Base-by-base conservation (phyloP, 2,329 filamentous ascomycete genomes). In the Tolypocladium sp. region DNA sequence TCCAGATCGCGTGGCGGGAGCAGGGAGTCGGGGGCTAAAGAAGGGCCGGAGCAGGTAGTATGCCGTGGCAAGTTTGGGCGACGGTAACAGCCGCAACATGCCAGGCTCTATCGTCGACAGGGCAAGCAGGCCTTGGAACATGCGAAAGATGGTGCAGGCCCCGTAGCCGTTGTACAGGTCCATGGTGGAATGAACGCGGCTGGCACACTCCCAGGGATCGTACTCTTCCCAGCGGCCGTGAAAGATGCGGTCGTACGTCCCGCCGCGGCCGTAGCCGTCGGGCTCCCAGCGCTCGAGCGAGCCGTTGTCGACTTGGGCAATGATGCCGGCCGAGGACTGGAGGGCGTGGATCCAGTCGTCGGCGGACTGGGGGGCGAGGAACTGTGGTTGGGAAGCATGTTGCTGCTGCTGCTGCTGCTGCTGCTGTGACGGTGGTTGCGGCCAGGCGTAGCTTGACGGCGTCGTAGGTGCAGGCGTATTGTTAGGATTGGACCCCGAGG, bases 1-100 rank as follows among this genome's bases (percentile, higher is more conserved):
- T 5, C 75, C 75, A 20, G 67, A 66, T 57, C 69, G 72, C n/a
- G 58, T 59, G 33, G 73, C 71, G 0, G 79, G 79, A 4, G 76
- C 71, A 3, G 74, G 72, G 9, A 67, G 74, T 61, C 73, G 76
- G 25, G 79, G 72, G 56, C 73, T 74, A 69, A 83, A 83, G 67
- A 83, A 82, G 5, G 80, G 81, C 2, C 81, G 75, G 2, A 94
- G 80, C 0, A 94, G 80, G 63, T 86, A 87, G 72, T 94, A 94
- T 2, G 89, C 87, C 0, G 89, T 92, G 20, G 89, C 86, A 58
- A 89, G 82, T 57, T 81, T 79, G 0, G 90, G 90, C 62, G 90
- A 91, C 1, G 92, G 86, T 22, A 87, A 79, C 17, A 94, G 74
- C 0, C 87, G 90, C 8, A 90, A 87, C 71, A 91, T 86, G 25